A percentile compares a stretch with the other conserved stretches of the same genome.
Evolutionary conservation across 208 protist species (phyloP).

Genomic region (Naegleria gruberi): DNA sequence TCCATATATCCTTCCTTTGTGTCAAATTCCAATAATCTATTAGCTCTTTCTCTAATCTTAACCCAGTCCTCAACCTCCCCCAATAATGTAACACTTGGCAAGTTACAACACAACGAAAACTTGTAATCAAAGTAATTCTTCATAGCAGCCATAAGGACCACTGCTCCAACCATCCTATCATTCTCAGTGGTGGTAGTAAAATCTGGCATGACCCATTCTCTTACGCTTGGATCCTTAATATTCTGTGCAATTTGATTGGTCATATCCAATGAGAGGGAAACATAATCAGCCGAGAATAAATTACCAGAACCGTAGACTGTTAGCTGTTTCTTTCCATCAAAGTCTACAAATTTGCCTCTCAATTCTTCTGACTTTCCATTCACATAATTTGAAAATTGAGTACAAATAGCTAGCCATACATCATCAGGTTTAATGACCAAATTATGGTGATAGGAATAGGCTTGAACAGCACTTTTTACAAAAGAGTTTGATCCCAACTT

Average conservation of each 20-base stretch:
- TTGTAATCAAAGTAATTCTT: slow-evolving; percentile 9
- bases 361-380: not conserved
- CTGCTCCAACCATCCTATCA: not conserved
- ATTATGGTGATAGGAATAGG: not conserved
- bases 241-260: not conserved
- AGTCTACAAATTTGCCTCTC: not conserved
- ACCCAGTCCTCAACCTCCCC: not conserved
- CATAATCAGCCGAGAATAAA: not conserved
- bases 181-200: not conserved
- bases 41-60: not conserved
- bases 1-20: not conserved
- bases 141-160: not conserved
- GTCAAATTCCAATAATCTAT: not conserved
- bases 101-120: not conserved
- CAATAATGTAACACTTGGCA: not conserved
- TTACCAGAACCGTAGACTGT: not conserved
- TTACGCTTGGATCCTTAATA: not conserved
- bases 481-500: no score
- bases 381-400: slow-evolving; percentile 18
- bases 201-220: not conserved
- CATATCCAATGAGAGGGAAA: not conserved
- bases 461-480: not conserved
- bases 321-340: not conserved
- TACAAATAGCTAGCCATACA: not conserved
- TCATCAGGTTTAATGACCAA: not conserved